Evolutionary conservation across 208 protist species (phyloP), one percentile per base, ranked within the genome.

Genomic region (Acanthamoeba rhysodes): DNA sequence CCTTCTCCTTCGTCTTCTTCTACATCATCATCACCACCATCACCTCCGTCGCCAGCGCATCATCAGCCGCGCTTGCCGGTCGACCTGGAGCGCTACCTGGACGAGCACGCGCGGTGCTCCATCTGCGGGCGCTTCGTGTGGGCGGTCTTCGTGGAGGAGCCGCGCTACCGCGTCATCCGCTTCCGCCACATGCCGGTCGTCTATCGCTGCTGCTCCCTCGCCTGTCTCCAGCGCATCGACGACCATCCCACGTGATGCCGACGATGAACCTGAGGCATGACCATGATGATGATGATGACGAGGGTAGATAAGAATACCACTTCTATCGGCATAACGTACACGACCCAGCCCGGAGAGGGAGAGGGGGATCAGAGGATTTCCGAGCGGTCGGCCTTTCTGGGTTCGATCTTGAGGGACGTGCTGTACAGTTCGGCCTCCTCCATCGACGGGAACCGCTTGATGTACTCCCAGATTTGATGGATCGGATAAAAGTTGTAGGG

Each of bases 401-500:
- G 82, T 24, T 90, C 82, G 50, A 90, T 59, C 24, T 41, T 29
- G 82, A 70, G 48, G 22, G 82, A 90, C 8, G 24, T 22, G 82
- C 29, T 90, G 55, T 29, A 90, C 29, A 68, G 27, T 45, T 59
- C 57, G 82, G 82, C 27, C 82, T 90, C 82, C 24, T 90, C 82
- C 34, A 90, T 37, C 12, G 55, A 27, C 27, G 41, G 82, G 57
- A 68, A 90, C 29, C 7, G 64, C 55, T 59, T 68, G 82, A 90
- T 66, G 82, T 68, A 90, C 48, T 90, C 55, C 57, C 57, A 68
- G 27, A 90, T 90, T n/a, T 90, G 82, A n/a, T 90, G 82, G 48
- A 90, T 90, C 55, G 82, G 82, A 68, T 90, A 68, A n/a, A 90
- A 90, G 29, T 90, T 90, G 82, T 90, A 90, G 57, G 82, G 82